Evolutionary conservation across 164 flowering plant genomes (phyloP).

Genomic region (Taxillus chinensis): DNA sequence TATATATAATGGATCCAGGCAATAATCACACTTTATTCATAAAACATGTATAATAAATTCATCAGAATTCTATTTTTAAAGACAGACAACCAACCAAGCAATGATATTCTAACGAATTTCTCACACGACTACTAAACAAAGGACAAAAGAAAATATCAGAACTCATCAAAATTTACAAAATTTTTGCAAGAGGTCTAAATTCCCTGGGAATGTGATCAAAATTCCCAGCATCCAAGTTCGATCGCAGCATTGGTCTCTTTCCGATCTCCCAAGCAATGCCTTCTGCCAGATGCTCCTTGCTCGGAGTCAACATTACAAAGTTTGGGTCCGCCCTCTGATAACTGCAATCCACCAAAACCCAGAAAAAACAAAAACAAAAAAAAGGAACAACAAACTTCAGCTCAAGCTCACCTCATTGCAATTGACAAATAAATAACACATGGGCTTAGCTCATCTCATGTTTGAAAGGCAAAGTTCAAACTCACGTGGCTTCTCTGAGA

Average conservation of each 20-base stretch:
- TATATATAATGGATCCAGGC: too few relatives aligned
- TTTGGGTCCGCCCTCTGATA: constrained; percentile 92
- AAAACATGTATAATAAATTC: too few relatives aligned
- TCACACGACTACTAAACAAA: too few relatives aligned
- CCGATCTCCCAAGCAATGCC: constrained; percentile 59
- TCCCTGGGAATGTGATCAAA: constrained; percentile 62
- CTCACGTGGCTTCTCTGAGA: constrained; percentile 84
- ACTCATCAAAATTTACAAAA: constrained; percentile 28
- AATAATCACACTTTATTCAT: too few relatives aligned
- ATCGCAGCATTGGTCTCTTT: constrained; percentile 57
- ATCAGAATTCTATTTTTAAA: too few relatives aligned
- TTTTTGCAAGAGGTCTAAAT: constrained; percentile 57
- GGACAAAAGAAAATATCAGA: too few relatives aligned
- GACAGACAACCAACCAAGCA: too few relatives aligned
- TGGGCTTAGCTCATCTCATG: background rate
- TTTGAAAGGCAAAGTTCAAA: background rate
- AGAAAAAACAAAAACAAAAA: background rate
- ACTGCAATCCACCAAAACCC: constrained; percentile 26
- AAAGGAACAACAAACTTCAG: background rate
- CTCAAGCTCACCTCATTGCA: background rate
- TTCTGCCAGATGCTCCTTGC: constrained; percentile 82
- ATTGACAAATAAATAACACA: too few relatives aligned
- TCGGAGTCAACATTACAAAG: constrained; percentile 86
- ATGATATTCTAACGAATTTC: too few relatives aligned
- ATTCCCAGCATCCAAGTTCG: constrained; percentile 56